Evolutionary conservation across 2,329 filamentous ascomycete species (phyloP).

Genomic region (Chaetomium olivaceum): DNA sequence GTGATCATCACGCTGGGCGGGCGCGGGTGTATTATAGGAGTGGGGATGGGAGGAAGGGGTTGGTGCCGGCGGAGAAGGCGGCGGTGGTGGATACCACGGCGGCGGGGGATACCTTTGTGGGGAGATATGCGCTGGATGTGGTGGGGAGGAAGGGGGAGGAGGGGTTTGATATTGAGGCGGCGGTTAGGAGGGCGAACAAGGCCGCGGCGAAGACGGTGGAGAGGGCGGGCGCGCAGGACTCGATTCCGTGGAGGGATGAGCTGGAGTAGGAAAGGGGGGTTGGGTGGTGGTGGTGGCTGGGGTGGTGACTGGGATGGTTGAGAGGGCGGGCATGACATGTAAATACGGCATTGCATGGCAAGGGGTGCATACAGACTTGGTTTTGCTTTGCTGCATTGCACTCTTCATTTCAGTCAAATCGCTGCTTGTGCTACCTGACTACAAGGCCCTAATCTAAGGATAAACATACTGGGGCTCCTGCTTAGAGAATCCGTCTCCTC

Average conservation of each 20-base stretch:
- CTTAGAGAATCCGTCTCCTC: conserved; percentile 35
- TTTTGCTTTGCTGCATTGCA: not conserved
- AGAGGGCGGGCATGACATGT: not conserved
- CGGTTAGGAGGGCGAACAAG: conserved; percentile 60
- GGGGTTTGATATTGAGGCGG: conserved; percentile 56
- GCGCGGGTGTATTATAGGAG: conserved; percentile 70
- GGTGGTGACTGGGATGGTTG: not conserved
- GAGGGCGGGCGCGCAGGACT: conserved; percentile 63
- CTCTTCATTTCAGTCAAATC: not conserved
- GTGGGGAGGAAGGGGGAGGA: conserved; percentile 45
- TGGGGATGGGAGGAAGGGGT: conserved; percentile 41
- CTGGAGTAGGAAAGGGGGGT: conserved; percentile 30
- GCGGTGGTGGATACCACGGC: conserved; percentile 88
- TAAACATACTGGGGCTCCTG: conserved; percentile 43
- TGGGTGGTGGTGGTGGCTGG: too few relatives aligned
- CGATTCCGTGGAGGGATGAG: conserved; percentile 65
- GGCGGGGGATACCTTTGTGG: conserved; percentile 92
- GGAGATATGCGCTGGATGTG: conserved; percentile 76
- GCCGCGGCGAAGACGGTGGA: conserved; percentile 68
- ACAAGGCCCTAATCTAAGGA: conserved; percentile 39
- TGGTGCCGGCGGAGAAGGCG: conserved; percentile 67
- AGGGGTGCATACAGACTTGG: not conserved
- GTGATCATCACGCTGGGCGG: conserved; percentile 83
- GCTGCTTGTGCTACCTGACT: not conserved
- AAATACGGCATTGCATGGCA: not conserved